Conservation (phyloP, 352 stramenopile genomes). For the Pythium volutum region DNA sequence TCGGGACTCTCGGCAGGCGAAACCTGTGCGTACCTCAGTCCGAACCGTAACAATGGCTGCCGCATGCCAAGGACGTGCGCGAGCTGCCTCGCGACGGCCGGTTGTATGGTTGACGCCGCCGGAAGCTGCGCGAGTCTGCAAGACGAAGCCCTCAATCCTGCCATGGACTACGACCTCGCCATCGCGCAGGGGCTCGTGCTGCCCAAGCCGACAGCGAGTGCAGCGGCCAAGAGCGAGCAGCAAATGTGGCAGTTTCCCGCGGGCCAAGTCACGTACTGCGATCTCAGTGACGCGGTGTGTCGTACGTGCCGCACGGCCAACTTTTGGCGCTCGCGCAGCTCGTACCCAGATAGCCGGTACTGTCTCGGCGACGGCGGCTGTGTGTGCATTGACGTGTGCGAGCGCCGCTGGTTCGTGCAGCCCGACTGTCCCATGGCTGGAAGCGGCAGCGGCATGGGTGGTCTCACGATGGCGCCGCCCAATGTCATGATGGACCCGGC, state of each 20-base stretch:
- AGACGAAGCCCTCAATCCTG: background rate
- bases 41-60: conserved; percentile 12
- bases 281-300: conserved; percentile 6
- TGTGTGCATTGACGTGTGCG: conserved; percentile 22
- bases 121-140: conserved; percentile 10
- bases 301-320: conserved; percentile 5
- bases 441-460: background rate
- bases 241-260: conserved; percentile 21
- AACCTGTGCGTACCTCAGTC: conserved; percentile 15
- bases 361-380: conserved; percentile 11
- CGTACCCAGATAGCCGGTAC: conserved; percentile 21
- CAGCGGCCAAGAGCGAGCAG: background rate
- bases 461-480: background rate
- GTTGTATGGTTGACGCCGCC: conserved; percentile 9
- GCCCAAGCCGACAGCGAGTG: conserved; percentile 15
- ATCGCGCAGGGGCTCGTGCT: conserved; percentile 9
- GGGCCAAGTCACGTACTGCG: conserved; percentile 17
- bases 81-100: conserved; percentile 15
- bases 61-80: conserved; percentile 15
- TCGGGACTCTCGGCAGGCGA: conserved; percentile 1
- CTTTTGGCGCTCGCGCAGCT: conserved; percentile 11
- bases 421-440: conserved; percentile 4
- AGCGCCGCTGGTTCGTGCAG: conserved; percentile 19
- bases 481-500: background rate
- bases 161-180: conserved; percentile 6